These are phyloP conservation scores for Lipomyces anomalus DNA, from an alignment of 805 yeast genomes.

Conservation along the genomic window DNA sequence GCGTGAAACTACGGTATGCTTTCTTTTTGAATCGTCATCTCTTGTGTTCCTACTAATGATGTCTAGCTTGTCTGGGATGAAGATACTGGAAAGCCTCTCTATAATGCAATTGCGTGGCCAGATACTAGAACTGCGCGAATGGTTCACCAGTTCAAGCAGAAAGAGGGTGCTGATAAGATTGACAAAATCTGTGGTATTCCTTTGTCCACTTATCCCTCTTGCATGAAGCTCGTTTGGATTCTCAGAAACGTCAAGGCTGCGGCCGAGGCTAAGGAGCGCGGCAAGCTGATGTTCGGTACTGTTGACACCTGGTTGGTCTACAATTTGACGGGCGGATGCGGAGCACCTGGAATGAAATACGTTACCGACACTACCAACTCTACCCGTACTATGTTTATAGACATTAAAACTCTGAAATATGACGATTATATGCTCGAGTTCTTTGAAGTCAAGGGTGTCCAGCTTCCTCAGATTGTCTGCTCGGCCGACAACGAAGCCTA, in stretches of 20 bases:
- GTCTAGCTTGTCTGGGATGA: slow-evolving; percentile 62
- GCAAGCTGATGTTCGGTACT: slow-evolving; percentile 86
- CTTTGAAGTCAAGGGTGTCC: slow-evolving; percentile 63
- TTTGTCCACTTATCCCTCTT: slow-evolving; percentile 84
- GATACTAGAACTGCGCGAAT: slow-evolving; percentile 80
- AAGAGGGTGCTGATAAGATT: slow-evolving; percentile 52
- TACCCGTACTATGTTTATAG: slow-evolving; percentile 84
- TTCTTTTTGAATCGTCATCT: slow-evolving; percentile 27
- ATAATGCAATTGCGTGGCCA: slow-evolving; percentile 93
- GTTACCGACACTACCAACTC: slow-evolving; percentile 90
- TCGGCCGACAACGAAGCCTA: slow-evolving; percentile 58
- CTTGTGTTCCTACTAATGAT: background rate
- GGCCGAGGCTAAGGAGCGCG: slow-evolving; percentile 61
- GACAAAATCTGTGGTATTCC: slow-evolving; percentile 76
- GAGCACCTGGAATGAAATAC: slow-evolving; percentile 43
- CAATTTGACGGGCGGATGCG: slow-evolving; percentile 61
- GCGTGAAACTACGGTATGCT: slow-evolving; percentile 76
- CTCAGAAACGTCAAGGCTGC: slow-evolving; percentile 70
- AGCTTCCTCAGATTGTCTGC: slow-evolving; percentile 72
- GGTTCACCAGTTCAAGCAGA: slow-evolving; percentile 55
- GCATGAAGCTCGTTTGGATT: slow-evolving; percentile 84
- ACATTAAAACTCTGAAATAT: slow-evolving; percentile 66
- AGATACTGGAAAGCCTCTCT: slow-evolving; percentile 72
- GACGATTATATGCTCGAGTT: slow-evolving; percentile 69
- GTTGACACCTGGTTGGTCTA: slow-evolving; percentile 91